Evolutionary conservation across 1,139 yeast species (phyloP).

Genomic region (Geotrichum carabidarum): DNA sequence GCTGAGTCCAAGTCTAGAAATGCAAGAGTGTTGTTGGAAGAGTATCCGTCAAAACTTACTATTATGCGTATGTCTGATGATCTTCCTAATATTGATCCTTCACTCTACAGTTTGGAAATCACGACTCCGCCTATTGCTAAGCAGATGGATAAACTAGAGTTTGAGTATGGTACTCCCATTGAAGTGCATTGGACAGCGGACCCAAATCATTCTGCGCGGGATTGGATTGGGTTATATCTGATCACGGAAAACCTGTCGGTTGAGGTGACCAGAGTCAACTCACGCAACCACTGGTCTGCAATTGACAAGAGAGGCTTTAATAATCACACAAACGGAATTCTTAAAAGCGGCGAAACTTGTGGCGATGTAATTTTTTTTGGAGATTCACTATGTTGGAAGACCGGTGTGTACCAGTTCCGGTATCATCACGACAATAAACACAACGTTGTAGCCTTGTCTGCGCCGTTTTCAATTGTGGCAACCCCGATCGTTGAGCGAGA

Average conservation of each 20-base stretch:
- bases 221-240: constrained; percentile 78
- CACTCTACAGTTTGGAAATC: constrained; percentile 29
- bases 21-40: constrained; percentile 34
- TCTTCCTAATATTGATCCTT: constrained; percentile 25
- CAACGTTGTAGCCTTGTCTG: constrained; percentile 61
- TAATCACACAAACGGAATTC: constrained; percentile 19
- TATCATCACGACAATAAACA: constrained; percentile 68
- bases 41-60: constrained; percentile 38
- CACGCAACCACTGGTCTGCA: constrained; percentile 68
- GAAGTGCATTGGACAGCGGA: constrained; percentile 57
- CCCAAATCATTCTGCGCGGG: constrained; percentile 42
- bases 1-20: constrained; percentile 29
- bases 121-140: constrained; percentile 8
- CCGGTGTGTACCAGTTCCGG: constrained; percentile 71
- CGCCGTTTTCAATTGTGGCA: constrained; percentile 60
- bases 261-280: constrained; percentile 55
- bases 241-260: constrained; percentile 58
- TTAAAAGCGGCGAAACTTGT: constrained; percentile 30
- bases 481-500: constrained; percentile 28
- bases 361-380: constrained; percentile 54
- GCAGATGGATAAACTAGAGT: constrained; percentile 16
- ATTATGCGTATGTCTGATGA: constrained; percentile 35
- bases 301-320: constrained; percentile 40
- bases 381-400: constrained; percentile 57
- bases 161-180: constrained; percentile 47